Evolutionary conservation across 139 green algal species (phyloP), one percentile per base, ranked within the genome.

Genomic region (Chlamydomonas incerta): DNA sequence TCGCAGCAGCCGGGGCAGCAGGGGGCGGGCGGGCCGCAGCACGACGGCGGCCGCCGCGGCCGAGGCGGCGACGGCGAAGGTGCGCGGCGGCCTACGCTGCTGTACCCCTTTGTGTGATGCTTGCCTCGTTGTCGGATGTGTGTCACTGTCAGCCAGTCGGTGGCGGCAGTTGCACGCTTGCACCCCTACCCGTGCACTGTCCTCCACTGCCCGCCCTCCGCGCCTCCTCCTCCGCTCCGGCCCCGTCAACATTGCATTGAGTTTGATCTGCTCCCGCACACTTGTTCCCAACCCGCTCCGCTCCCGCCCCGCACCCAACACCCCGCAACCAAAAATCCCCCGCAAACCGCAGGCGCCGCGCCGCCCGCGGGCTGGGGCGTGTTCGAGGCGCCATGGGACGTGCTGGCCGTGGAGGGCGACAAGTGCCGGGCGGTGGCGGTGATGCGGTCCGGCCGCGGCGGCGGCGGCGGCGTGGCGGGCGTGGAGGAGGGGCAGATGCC

Each of bases 391-490:
- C 57, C 81, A 28, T 87, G 81, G 81, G 81, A 87, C 29, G 55
- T 87, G 26, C 68, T 80, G 35, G 69, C 58, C 26, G 35, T 80
- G 69, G 81, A 87, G 70, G 81, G 81, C 17, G 81, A 87, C 81
- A 47, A 66, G 20, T 80, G 57, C 69, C 69, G 70, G 26, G 66
- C 69, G 28, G 26, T 87, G 70, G 81, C 58, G 31, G 35, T 83
- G 29, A 65, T 62, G 26, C n/a, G 65, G 10, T 67, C 34, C 10
- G 33, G n/a, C 14, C 50, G 66, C 11, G 55, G 41, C 18, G 13
- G 23, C 31, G 47, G 29, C 29, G n/a, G 20, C 20, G 72, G 37
- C 1, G 58, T 41, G 23, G 77, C 65, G 3, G 50, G 66, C 11
- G 50, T 70, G 66, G 58, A 58, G 23, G 77, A 74, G 3, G 50